phyloP scores from a whole-genome alignment of 495 filamentous ascomycete genomes.

The Aspergillus olivimuriae region DNA sequence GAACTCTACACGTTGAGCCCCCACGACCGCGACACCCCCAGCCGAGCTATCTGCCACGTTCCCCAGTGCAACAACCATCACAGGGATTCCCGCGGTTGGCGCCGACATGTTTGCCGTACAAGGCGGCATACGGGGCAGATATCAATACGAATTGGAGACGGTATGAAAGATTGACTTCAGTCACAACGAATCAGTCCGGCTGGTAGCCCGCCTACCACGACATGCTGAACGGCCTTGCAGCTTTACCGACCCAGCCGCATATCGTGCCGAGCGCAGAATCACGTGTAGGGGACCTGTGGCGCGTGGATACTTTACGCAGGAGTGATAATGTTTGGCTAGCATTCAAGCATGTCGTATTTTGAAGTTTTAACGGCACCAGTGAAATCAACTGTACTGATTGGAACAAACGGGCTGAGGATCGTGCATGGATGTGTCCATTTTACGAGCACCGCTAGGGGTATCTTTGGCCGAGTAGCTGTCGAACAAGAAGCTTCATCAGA shows the following conservation, averaged over 20 bases:
- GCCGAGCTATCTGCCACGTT: slow-evolving; percentile 33
- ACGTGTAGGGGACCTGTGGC: slow-evolving; percentile 32
- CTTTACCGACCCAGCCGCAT: slow-evolving; percentile 14
- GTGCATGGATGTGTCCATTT: slow-evolving; percentile 28
- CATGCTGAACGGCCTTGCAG: slow-evolving; percentile 35
- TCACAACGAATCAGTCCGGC: slow-evolving; percentile 13
- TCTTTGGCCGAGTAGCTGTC: slow-evolving; percentile 26
- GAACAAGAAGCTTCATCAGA: slow-evolving; percentile 12
- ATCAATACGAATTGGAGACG: slow-evolving; percentile 20
- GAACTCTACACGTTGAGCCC: slow-evolving; percentile 24
- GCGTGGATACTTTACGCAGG: slow-evolving; percentile 36
- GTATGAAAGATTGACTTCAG: slow-evolving; percentile 28
- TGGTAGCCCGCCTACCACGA: slow-evolving; percentile 25
- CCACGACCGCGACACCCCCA: slow-evolving; percentile 12
- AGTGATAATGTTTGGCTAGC: too few species aligned
- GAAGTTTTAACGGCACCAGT: slow-evolving; percentile 17
- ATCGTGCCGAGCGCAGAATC: slow-evolving; percentile 31
- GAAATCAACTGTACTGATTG: slow-evolving; percentile 20
- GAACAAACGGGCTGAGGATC: slow-evolving; percentile 38
- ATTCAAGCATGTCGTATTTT: slow-evolving; percentile 26
- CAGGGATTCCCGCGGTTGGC: slow-evolving; percentile 33
- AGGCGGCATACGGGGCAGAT: slow-evolving; percentile 25
- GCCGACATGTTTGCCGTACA: slow-evolving; percentile 34
- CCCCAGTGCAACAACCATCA: slow-evolving; percentile 22
- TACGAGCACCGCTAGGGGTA: slow-evolving; percentile 31